Conservation (phyloP, 805 yeast species). For the Cyberlindnera misumaiensis region DNA sequence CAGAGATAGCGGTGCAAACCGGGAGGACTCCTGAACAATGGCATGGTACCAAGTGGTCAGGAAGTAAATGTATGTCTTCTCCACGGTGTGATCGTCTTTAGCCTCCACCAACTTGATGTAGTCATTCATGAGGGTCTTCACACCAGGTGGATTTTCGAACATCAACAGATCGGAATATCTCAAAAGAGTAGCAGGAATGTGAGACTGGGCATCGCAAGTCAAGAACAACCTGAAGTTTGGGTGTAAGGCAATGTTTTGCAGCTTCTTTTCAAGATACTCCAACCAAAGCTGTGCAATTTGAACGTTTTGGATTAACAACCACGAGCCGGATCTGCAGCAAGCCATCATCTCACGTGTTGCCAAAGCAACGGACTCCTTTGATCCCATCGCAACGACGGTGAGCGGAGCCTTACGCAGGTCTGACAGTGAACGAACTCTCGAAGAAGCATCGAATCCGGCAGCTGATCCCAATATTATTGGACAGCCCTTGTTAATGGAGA, state of each 20-base stretch:
- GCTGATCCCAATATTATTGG: conserved; percentile 52
- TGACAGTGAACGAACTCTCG: conserved; percentile 42
- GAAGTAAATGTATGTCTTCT: conserved; percentile 42
- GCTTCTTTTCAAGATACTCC: conserved; percentile 41
- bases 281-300: conserved; percentile 70
- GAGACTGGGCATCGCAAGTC: conserved; percentile 47
- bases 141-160: conserved; percentile 58
- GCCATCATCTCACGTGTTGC: conserved; percentile 49
- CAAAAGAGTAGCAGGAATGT: conserved; percentile 50
- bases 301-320: conserved; percentile 78
- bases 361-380: conserved; percentile 51
- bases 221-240: conserved; percentile 50
- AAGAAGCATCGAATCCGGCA: conserved; percentile 62
- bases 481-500: conserved; percentile 13
- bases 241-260: conserved; percentile 27
- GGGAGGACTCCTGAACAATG: conserved; percentile 47
- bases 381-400: conserved; percentile 61
- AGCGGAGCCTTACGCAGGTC: conserved; percentile 23
- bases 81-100: conserved; percentile 19
- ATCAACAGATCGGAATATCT: conserved; percentile 47
- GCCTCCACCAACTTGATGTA: conserved; percentile 20
- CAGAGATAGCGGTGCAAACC: conserved; percentile 62
- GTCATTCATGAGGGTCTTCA: conserved; percentile 38
- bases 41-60: conserved; percentile 68
- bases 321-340: conserved; percentile 43